Base-by-base conservation (phyloP, 345 rosid species). In the Eucalyptus curtisii region DNA sequence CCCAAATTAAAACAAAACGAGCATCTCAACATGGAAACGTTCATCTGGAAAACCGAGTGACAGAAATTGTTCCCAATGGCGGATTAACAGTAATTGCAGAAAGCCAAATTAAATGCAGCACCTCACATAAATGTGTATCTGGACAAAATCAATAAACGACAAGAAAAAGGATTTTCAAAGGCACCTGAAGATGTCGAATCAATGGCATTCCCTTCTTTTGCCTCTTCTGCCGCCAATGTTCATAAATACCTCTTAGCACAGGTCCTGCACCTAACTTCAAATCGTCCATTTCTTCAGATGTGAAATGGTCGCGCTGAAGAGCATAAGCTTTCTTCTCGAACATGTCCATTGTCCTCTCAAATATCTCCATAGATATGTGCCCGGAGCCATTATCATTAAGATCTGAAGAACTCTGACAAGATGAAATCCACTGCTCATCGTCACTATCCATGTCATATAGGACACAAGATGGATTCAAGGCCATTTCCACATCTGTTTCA, bases 361-460 rank as follows among this genome's bases (percentile, higher is more conserved):
- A 95, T 87, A 94, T 50, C 88, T 94, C 96, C 81, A 92, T 94
- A 50, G 92, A 94, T 68, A 95, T 88, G 89, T 93, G 93, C 88
- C 86, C 87, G 7, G 91, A 91, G 81, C 87, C 89, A 89, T 89
- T 47, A 80, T 86, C 90, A 86, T 90, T 93, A 91, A 90, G 87
- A 92, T 90, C 93, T 31, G 94, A 91, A 90, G 95, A 91, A 88
- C 88, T 92, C 53, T 31, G 57, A 86, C 92, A 91, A 91, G 91
- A 92, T 49, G 90, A 88, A 76, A 96, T 86, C 95, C 94, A 97
- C 92, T 89, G 91, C 88, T 98, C 99, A 89, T 98, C 99, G 86
- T 97, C 99, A 88, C 97, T 98, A 92, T 98, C 99, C 96, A 98
- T 96, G 93, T 97, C 99, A 92, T 98, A 98, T 85, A 97, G 89